Percentiles rank a stretch among this genome's conserved stretches.
These are phyloP conservation scores for Mycena maculata DNA, from an alignment of 768 basidiomycete genomes.

Conservation along the genomic window DNA sequence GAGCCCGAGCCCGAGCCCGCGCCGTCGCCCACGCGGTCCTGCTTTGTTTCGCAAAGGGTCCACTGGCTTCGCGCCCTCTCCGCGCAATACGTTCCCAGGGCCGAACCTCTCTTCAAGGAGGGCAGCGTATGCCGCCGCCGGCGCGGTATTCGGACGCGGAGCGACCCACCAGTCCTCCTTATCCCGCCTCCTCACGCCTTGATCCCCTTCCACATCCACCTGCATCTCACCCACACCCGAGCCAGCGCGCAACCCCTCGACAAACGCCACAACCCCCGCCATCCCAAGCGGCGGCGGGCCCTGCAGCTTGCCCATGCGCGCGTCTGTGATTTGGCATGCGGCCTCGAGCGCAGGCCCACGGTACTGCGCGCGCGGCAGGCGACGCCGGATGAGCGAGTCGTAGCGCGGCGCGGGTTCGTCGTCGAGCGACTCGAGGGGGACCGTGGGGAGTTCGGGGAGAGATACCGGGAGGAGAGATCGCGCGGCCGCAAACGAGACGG, in stretches of 20 bases:
- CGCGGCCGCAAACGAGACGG: too few species aligned
- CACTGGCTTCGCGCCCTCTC: conserved; percentile 25
- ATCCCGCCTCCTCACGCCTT: background rate
- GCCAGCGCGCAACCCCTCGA: background rate
- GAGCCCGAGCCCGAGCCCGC: background rate
- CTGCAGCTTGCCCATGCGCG: background rate
- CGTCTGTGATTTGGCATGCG: background rate
- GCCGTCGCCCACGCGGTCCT: background rate
- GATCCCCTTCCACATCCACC: background rate
- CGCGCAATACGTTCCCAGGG: conserved; percentile 25
- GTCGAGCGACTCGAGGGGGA: background rate
- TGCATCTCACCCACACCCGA: background rate
- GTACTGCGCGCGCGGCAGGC: background rate
- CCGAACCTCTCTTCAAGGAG: conserved; percentile 27
- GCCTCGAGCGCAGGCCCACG: background rate
- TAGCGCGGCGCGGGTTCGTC: conserved; percentile 4
- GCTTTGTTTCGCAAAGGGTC: background rate
- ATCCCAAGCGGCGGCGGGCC: background rate
- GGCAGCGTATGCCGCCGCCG: conserved; percentile 15
- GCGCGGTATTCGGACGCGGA: conserved; percentile 19
- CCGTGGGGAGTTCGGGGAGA: background rate
- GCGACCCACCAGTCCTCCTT: background rate
- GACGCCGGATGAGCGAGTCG: conserved; percentile 14
- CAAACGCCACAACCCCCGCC: background rate
- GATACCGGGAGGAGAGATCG: background rate